phyloP scores from a whole-genome alignment of 202 grass and related monocot species.

The Hordeum pubiflorum region DNA sequence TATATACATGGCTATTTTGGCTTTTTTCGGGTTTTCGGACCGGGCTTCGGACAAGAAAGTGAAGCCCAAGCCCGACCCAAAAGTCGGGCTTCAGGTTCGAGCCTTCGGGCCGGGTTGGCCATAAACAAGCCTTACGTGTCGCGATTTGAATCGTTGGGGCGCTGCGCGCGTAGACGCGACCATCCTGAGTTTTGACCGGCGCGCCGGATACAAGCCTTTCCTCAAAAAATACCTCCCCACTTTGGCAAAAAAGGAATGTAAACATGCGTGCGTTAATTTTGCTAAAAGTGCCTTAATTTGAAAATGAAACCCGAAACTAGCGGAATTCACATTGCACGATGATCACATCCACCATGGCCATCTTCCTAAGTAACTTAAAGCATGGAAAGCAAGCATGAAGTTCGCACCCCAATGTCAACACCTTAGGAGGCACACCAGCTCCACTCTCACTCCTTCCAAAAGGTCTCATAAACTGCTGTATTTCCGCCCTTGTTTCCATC shows the following conservation, averaged over 20 bases:
- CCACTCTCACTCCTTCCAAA: neutral
- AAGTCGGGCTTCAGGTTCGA: too few relatives aligned
- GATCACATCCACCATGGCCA: neutral
- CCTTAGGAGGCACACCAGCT: constrained; percentile 12
- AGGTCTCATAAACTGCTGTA: neutral
- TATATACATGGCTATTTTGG: too few relatives aligned
- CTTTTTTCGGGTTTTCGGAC: too few relatives aligned
- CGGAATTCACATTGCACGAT: neutral
- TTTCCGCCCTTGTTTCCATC: neutral
- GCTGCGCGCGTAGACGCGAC: too few relatives aligned
- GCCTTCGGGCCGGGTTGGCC: too few relatives aligned
- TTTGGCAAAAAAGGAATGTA: neutral
- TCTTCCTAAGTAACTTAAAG: constrained; percentile 35
- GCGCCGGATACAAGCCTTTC: too few relatives aligned
- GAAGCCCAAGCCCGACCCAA: too few relatives aligned
- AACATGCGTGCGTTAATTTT: neutral
- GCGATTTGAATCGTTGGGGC: too few relatives aligned
- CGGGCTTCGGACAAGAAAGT: too few relatives aligned
- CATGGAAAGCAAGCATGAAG: constrained; percentile 26
- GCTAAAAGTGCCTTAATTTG: neutral
- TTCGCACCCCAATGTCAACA: constrained; percentile 25
- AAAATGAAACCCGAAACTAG: neutral
- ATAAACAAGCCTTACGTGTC: too few relatives aligned
- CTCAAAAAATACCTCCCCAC: neutral
- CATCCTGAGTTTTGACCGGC: too few relatives aligned